Percentiles rank a stretch among this genome's conserved stretches.
Conservation (phyloP, 352 stramenopile species). For the Aphanomyces cochlioides region DNA sequence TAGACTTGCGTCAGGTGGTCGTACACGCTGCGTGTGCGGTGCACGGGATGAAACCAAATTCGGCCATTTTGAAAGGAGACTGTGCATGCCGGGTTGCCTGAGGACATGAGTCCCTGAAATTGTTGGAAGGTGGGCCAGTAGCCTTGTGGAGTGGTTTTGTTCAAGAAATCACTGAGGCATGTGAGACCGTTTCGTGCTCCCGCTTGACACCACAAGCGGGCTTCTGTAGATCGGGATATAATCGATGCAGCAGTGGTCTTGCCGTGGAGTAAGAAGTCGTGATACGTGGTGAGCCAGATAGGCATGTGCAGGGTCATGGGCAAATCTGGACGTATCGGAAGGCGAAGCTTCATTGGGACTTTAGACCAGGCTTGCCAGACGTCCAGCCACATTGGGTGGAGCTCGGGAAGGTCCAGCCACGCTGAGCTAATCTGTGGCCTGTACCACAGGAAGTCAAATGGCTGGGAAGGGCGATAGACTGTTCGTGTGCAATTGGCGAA, state of each 20-base stretch:
- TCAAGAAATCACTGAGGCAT: not conserved
- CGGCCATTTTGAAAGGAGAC: not conserved
- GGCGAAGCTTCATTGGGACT: not conserved
- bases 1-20: not conserved
- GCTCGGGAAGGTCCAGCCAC: not conserved
- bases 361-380: not conserved
- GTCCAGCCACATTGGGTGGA: constrained; percentile 5
- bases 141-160: not conserved
- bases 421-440: not conserved
- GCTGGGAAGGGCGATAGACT: not conserved
- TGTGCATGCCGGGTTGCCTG: not conserved
- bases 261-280: not conserved
- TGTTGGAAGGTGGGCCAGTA: not conserved
- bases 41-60: not conserved
- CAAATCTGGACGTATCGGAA: not conserved
- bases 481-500: too few relatives aligned
- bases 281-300: not conserved
- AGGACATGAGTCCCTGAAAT: not conserved
- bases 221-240: not conserved
- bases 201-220: not conserved
- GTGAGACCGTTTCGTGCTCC: not conserved
- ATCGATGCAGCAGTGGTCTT: not conserved
- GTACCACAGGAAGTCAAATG: constrained; percentile 1
- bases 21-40: not conserved
- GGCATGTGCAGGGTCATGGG: not conserved